Evolutionary conservation across 441 rosid genomes (phyloP), one percentile per base, ranked within the genome.

Genomic region (Erysimum pusillum): DNA sequence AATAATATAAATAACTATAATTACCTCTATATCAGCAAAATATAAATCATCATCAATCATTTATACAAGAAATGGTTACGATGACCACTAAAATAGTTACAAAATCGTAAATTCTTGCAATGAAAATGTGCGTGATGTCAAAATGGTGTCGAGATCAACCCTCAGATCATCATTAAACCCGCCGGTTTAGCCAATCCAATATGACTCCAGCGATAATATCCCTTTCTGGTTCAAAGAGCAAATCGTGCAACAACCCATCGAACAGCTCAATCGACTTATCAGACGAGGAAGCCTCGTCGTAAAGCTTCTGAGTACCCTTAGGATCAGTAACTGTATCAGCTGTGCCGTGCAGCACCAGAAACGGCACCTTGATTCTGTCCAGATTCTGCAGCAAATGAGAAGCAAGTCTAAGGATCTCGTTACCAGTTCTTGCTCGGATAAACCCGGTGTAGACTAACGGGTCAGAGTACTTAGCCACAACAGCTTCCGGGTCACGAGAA

Each of bases 301-400:
- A 87, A 7, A 94, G 81, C 77, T 84, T 92, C 18, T 75, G 97
- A 92, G 67, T 90, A 18, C 69, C 97, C 67, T 77, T 80, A 0
- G 98, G 98, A 74, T 94, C 95, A 9, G 97, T 94, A 41, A 94
- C 86, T 0, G 88, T 81, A 71, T 94, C 98, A 1, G 87, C 85
- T 49, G 90, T 82, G 8, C 98, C 98, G 39, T 90, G 98, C 70
- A 94, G 87, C 15, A 90, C 88, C 20, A 94, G 80, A 67, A 94
- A 87, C 0, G 94, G 94, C 15, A 90, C 90, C 59, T 71, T 80
- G 75, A 94, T 45, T 80, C 72, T 86, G 36, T 53, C 59, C 11
- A 87, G 79, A 60, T 94, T 90, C 76, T 78, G 92, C 82, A 86
- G 93, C 84, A 94, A 80, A 82, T 74, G 83, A 7, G 86, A 48